phyloP scores from a whole-genome alignment of 2,329 filamentous ascomycete genomes.

The Hypoxylon sp. region DNA sequence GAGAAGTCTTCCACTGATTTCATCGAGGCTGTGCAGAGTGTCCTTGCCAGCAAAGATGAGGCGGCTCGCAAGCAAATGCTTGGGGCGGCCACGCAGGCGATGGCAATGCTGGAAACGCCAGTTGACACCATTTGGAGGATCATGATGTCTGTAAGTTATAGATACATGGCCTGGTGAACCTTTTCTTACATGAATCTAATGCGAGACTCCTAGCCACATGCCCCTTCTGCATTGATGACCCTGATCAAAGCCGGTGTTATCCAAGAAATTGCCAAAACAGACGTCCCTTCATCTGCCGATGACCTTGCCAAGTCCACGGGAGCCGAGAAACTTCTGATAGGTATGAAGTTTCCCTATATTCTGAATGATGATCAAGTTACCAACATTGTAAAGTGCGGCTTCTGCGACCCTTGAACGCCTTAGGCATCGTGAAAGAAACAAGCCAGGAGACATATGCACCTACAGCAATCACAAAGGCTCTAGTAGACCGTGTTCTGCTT shows the following conservation, averaged over 20 bases:
- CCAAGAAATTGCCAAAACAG: slow-evolving; percentile 28
- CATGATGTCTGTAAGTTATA: slow-evolving; percentile 29
- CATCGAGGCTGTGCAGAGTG: slow-evolving; percentile 20
- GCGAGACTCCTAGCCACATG: slow-evolving; percentile 21
- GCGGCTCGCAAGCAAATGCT: slow-evolving; percentile 21
- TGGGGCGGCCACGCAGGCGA: slow-evolving; percentile 22
- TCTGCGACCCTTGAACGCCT: slow-evolving; percentile 31
- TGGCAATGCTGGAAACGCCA: slow-evolving; percentile 26
- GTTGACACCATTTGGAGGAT: slow-evolving; percentile 29
- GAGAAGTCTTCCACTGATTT: slow-evolving; percentile 47
- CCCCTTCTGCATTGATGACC: slow-evolving; percentile 28
- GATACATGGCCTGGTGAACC: neutral
- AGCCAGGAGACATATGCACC: slow-evolving; percentile 21
- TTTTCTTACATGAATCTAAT: neutral
- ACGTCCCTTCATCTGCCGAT: slow-evolving; percentile 22
- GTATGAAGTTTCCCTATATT: neutral
- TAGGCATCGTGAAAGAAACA: slow-evolving; percentile 28
- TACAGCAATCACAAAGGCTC: slow-evolving; percentile 26
- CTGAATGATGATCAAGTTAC: neutral
- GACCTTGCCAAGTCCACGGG: slow-evolving; percentile 18
- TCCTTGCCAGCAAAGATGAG: slow-evolving; percentile 22
- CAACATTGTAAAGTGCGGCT: slow-evolving; percentile 50
- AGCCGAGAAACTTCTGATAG: slow-evolving; percentile 27
- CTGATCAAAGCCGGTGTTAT: slow-evolving; percentile 31
- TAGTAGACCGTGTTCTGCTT: slow-evolving; percentile 28